phyloP scores from a whole-genome alignment of 2,329 filamentous ascomycete species.

The Calonectria pteridis region DNA sequence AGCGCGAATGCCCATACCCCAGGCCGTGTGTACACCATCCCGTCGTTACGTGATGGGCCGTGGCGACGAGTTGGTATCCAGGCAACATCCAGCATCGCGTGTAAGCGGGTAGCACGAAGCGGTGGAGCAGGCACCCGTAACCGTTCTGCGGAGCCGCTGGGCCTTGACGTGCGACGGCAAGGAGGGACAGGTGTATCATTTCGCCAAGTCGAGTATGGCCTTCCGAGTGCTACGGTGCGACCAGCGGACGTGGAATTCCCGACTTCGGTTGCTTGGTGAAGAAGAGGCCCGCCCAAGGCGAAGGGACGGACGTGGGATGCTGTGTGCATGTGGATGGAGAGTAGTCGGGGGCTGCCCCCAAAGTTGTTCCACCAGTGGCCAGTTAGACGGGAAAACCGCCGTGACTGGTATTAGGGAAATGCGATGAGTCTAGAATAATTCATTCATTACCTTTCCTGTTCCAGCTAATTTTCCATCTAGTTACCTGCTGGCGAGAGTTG shows the following conservation, averaged over 20 bases:
- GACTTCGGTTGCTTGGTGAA: slow-evolving; percentile 18
- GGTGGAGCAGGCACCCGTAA: not conserved
- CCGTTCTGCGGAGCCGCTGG: not conserved
- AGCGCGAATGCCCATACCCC: not conserved
- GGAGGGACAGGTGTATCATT: not conserved
- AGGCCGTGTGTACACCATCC: not conserved
- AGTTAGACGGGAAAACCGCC: not conserved
- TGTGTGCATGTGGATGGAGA: slow-evolving; percentile 31
- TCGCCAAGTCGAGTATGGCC: not conserved
- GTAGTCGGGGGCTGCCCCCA: slow-evolving; percentile 36
- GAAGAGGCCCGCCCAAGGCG: not conserved
- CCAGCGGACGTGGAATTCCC: slow-evolving; percentile 7
- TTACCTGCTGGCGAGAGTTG: not conserved
- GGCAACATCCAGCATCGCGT: not conserved
- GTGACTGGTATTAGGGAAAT: not conserved
- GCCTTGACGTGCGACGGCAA: not conserved
- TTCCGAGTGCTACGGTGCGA: not conserved
- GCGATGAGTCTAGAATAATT: not conserved
- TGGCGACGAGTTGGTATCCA: not conserved
- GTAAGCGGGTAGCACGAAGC: not conserved
- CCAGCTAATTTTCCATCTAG: not conserved
- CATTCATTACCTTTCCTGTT: not conserved
- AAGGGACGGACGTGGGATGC: not conserved
- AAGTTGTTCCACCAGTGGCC: slow-evolving; percentile 41
- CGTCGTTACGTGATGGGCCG: not conserved